phyloP scores from a whole-genome alignment of 371 early-diverging fungal species.

The Smittium culicis region DNA sequence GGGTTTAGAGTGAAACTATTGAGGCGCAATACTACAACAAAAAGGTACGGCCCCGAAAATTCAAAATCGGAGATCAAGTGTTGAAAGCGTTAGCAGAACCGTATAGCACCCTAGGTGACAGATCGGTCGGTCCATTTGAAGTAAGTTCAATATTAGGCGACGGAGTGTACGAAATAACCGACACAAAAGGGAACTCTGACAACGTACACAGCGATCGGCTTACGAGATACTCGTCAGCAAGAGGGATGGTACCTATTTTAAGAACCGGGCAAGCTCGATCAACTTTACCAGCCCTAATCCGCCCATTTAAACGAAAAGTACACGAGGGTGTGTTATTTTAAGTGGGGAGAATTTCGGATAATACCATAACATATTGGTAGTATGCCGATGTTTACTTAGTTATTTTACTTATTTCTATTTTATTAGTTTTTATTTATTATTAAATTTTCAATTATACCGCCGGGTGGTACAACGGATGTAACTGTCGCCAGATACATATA shows the following conservation, averaged over 20 bases:
- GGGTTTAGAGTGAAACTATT: not conserved
- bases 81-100: slow-evolving; percentile 3
- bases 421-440: too few species aligned
- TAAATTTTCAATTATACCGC: too few species aligned
- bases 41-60: not conserved
- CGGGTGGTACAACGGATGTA: too few species aligned
- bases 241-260: slow-evolving; percentile 4
- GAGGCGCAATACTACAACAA: slow-evolving; percentile 7
- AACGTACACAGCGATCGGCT: slow-evolving; percentile 10
- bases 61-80: not conserved
- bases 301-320: not conserved
- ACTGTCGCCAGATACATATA: too few species aligned
- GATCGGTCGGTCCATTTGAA: slow-evolving; percentile 6
- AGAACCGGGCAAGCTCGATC: not conserved
- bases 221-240: not conserved
- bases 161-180: slow-evolving; percentile 7
- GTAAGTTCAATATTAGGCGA: not conserved
- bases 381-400: too few species aligned
- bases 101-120: not conserved
- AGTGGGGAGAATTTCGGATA: not conserved
- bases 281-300: not conserved
- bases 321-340: not conserved
- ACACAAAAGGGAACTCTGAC: not conserved
- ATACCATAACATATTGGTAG: too few species aligned
- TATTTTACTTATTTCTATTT: too few species aligned